Evolutionary conservation across 2,329 filamentous ascomycete genomes (phyloP), one percentile per base, ranked within the genome.

Genomic region (Triangularia verruculosa): DNA sequence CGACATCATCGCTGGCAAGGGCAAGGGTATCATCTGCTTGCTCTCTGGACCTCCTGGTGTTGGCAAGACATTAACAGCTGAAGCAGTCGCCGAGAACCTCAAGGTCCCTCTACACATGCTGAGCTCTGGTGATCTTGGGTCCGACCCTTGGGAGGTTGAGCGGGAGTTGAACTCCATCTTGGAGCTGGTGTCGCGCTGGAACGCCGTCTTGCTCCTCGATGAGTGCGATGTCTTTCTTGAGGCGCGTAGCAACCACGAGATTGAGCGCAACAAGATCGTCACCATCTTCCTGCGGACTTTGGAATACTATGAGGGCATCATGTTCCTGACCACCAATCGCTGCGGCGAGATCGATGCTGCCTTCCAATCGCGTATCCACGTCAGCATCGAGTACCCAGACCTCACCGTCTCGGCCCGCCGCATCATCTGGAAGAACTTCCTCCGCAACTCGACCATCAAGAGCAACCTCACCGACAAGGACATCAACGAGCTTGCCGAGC

Each of bases 111-210:
- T 85, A 5, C 83, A 83, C 69, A 78, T 77, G 24, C 77, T 85
- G 57, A 79, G 78, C 65, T 89, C 89, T 0, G 90, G 90, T 28
- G 90, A 93, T 72, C 81, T 93, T 0, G 90, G 90, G 27, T 86
- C 86, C 1, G 83, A 88, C 61, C 83, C 87, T 0, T 80, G 83
- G 64, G 82, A 83, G 15, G 82, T 93, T 0, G 90, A 92, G 73
- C 78, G 78, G 11, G 86, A 87, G 68, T 80, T 92, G 30, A 85
- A 83, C 70, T 84, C 84, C 64, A 89, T 90, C 62, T 82, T 93
- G 65, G 87, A 91, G 71, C 87, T 93, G 65, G 89, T 89, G 1
- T 86, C 90, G 65, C 83, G 82, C 1, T 92, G 89, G 89, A 87
- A 88, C 54, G 89, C 88, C 0, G 85, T 92, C 2, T 78, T 92